Evolutionary conservation across 345 rosid genomes (phyloP).

Genomic region (Orychophragmus violaceus): DNA sequence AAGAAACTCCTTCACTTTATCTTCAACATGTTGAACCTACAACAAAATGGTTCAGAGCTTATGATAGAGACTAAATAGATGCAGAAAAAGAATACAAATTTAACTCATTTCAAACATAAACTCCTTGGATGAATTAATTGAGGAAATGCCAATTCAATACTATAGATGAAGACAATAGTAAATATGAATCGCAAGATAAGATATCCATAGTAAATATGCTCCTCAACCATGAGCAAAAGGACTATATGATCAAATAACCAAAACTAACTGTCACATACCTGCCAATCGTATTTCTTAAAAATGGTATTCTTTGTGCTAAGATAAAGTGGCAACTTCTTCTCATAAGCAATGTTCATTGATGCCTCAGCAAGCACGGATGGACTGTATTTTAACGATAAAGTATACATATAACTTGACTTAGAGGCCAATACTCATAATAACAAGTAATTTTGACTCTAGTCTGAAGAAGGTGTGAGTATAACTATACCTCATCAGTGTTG

Average conservation of each 20-base stretch:
- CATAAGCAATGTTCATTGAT: slow-evolving; percentile 80
- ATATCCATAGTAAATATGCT: no score
- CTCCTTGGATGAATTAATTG: neutral
- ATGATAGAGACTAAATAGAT: neutral
- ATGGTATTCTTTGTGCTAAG: slow-evolving; percentile 96
- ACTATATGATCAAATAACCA: neutral
- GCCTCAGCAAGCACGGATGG: slow-evolving; percentile 78
- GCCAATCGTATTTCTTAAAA: slow-evolving; percentile 98
- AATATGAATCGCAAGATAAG: no score
- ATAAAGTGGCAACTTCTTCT: slow-evolving; percentile 96
- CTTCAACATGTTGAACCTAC: slow-evolving; percentile 83
- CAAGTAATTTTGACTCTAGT: neutral
- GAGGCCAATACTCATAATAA: neutral
- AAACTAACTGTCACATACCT: slow-evolving; percentile 43
- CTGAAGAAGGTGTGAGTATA: neutral
- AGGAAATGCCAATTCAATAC: neutral
- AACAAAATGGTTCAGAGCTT: neutral
- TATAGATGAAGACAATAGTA: neutral
- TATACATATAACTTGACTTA: neutral
- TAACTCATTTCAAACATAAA: neutral
- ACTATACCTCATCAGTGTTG: slow-evolving; percentile 85
- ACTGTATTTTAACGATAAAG: slow-evolving; percentile 44
- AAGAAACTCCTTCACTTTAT: slow-evolving; percentile 62
- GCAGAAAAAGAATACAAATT: neutral
- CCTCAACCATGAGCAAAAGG: no score